Evolutionary conservation across 345 rosid species (phyloP).

Genomic region (Eucalyptus virginea): DNA sequence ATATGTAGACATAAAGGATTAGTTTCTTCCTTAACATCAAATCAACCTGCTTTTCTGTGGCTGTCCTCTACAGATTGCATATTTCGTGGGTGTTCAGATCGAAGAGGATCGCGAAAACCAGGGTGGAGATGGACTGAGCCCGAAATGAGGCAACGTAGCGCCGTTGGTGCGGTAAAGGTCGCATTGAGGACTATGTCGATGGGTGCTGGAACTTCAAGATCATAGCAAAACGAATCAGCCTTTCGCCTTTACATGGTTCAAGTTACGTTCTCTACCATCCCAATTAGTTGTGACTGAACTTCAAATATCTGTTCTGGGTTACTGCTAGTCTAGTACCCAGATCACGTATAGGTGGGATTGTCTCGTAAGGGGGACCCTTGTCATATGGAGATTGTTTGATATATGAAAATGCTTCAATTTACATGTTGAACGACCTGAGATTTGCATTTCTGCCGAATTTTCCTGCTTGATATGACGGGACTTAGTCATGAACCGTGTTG

Average conservation of each 20-base stretch:
- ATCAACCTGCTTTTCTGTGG: neutral
- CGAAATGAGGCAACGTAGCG: slow-evolving; percentile 66
- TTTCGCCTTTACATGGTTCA: neutral
- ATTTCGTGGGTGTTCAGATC: slow-evolving; percentile 63
- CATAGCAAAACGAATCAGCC: neutral
- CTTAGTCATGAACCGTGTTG: neutral
- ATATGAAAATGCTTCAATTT: neutral
- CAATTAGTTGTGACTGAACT: neutral
- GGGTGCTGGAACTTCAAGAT: slow-evolving; percentile 27
- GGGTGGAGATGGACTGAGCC: slow-evolving; percentile 40
- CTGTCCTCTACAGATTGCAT: slow-evolving; percentile 49
- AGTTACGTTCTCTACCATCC: neutral
- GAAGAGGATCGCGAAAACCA: slow-evolving; percentile 37
- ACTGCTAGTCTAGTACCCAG: neutral
- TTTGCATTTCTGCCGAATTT: neutral
- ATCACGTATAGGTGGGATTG: neutral
- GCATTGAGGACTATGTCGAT: slow-evolving; percentile 72
- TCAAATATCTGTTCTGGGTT: neutral
- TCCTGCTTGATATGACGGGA: neutral
- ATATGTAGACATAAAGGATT: neutral
- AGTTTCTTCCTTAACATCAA: neutral
- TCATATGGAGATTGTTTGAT: neutral
- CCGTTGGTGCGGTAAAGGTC: slow-evolving; percentile 75
- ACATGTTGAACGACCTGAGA: neutral
- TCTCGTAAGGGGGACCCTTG: neutral